phyloP scores from a whole-genome alignment of 1,284 basidiomycete species.

The Porogramme epimiltina region DNA sequence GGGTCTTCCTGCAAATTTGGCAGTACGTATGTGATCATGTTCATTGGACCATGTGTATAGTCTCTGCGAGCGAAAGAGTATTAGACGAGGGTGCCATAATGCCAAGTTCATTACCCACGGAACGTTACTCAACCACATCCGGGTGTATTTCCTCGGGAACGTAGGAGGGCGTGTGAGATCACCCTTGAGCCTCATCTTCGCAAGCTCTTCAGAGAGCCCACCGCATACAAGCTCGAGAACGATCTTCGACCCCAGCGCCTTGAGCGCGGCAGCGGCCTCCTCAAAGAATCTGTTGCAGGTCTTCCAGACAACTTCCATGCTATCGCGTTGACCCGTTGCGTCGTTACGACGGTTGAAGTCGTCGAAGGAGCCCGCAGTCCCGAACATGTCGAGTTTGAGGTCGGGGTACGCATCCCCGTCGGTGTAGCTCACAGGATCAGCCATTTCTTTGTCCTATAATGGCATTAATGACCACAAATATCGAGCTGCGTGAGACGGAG shows the following conservation, averaged over 20 bases:
- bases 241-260: slow-evolving; percentile 23
- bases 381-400: slow-evolving; percentile 3
- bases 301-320: background rate
- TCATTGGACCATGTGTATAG: slow-evolving; percentile 36
- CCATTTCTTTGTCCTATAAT: slow-evolving; percentile 6
- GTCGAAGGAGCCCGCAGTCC: background rate
- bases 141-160: slow-evolving; percentile 18
- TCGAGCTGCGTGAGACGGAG: background rate
- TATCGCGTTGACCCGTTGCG: too few species aligned
- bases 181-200: slow-evolving; percentile 13
- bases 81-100: slow-evolving; percentile 2
- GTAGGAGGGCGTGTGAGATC: slow-evolving; percentile 5
- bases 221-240: slow-evolving; percentile 16
- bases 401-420: slow-evolving; percentile 3
- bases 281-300: slow-evolving; percentile 9
- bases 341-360: slow-evolving; percentile 3
- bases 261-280: slow-evolving; percentile 4
- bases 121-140: slow-evolving; percentile 25
- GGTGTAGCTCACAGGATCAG: background rate
- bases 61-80: slow-evolving; percentile 26
- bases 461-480: background rate
- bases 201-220: slow-evolving; percentile 16
- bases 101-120: slow-evolving; percentile 25
- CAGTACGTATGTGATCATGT: slow-evolving; percentile 29
- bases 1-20: slow-evolving; percentile 27